These are phyloP conservation scores for Erythrobasidium hasegawianum DNA, from an alignment of 1,284 basidiomycete species.

Conservation along the genomic window DNA sequence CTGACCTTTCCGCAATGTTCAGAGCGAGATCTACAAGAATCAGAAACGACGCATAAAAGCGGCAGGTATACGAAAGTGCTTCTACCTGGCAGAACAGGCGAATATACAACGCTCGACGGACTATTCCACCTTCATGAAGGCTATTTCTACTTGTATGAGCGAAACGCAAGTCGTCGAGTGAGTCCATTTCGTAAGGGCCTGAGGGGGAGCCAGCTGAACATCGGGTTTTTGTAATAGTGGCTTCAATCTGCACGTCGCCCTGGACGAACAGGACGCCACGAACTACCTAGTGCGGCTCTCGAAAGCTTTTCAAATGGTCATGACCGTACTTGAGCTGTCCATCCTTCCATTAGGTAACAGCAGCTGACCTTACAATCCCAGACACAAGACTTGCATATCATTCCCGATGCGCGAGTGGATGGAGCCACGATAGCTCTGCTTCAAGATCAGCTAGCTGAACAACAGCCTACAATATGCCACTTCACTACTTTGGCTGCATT, in stretches of 20 bases:
- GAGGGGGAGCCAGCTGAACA: no score
- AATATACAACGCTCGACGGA: background rate
- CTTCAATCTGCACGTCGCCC: conserved; percentile 8
- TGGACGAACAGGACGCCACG: conserved; percentile 5
- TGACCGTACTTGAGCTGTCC: conserved; percentile 1
- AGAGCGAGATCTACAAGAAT: conserved; percentile 8
- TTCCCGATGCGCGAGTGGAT: conserved; percentile 6
- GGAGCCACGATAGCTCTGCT: conserved; percentile 1
- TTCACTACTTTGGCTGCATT: background rate
- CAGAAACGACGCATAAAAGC: conserved; percentile 27
- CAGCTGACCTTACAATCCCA: no score
- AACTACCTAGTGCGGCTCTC: conserved; percentile 2
- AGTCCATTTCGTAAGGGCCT: no score
- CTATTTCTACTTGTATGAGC: conserved; percentile 20
- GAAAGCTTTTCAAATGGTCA: conserved; percentile 5
- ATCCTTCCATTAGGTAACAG: no score
- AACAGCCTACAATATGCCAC: background rate
- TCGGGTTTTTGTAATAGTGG: no score
- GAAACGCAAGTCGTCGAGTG: conserved; percentile 17
- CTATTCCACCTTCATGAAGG: conserved; percentile 8
- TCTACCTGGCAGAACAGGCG: conserved; percentile 18
- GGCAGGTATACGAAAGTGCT: conserved; percentile 10
- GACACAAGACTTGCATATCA: background rate
- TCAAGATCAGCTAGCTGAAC: conserved; percentile 9
- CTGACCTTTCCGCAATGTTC: no score